Evolutionary conservation across 2,329 filamentous ascomycete genomes (phyloP).

Genomic region (Ascochyta clinopodiicola): DNA sequence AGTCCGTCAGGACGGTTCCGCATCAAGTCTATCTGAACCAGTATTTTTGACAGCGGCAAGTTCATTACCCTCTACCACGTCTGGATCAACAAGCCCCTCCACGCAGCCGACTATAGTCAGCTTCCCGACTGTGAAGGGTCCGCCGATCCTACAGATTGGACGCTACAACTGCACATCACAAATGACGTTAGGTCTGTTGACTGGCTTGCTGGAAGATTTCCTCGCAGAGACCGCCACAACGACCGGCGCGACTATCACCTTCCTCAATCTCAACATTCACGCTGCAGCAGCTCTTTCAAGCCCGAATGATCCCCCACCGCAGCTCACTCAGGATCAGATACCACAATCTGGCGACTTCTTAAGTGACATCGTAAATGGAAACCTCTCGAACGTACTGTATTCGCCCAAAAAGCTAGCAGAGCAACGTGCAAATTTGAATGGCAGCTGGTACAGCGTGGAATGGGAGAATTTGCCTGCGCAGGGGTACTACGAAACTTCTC

Average conservation of each 20-base stretch:
- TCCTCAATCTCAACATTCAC: slow-evolving; percentile 66
- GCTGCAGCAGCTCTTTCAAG: slow-evolving; percentile 51
- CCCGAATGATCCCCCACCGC: slow-evolving; percentile 52
- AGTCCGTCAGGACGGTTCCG: background rate
- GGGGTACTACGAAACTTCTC: slow-evolving; percentile 60
- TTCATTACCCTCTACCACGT: background rate
- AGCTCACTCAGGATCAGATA: slow-evolving; percentile 51
- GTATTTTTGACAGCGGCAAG: background rate
- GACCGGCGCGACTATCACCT: slow-evolving; percentile 60
- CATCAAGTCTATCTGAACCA: background rate
- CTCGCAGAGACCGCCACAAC: slow-evolving; percentile 61
- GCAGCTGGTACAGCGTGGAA: slow-evolving; percentile 61
- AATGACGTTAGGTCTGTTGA: slow-evolving; percentile 59
- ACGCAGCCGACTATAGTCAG: slow-evolving; percentile 24
- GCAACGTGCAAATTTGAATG: slow-evolving; percentile 64
- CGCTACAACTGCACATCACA: slow-evolving; percentile 60
- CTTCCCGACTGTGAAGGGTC: slow-evolving; percentile 28
- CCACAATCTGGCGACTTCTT: slow-evolving; percentile 55
- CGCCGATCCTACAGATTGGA: slow-evolving; percentile 57
- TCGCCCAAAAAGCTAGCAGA: slow-evolving; percentile 57
- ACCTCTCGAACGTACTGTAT: slow-evolving; percentile 61
- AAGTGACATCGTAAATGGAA: slow-evolving; percentile 56
- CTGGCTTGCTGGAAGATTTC: slow-evolving; percentile 59
- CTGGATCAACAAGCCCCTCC: slow-evolving; percentile 9
- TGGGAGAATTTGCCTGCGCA: slow-evolving; percentile 53